Conservation (phyloP, 805 yeast species). For the Candida anglica region DNA sequence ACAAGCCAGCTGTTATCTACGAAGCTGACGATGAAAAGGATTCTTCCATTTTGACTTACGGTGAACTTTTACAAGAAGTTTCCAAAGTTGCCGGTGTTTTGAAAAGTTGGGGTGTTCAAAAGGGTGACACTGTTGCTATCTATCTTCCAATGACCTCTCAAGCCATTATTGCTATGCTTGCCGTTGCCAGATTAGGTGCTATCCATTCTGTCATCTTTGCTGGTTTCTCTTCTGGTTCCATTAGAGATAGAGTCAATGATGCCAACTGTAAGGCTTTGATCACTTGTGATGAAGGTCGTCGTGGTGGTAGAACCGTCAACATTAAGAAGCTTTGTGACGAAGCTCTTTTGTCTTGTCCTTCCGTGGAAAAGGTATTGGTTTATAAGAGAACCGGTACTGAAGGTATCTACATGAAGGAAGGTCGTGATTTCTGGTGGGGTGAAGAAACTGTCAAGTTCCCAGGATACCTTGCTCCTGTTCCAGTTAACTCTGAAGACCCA, state of each 20-base stretch:
- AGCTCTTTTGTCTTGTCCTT: constrained; percentile 63
- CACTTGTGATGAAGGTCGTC: constrained; percentile 77
- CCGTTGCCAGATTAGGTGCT: constrained; percentile 79
- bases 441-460: constrained; percentile 63
- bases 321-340: constrained; percentile 83
- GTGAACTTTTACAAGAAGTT: constrained; percentile 67
- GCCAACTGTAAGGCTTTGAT: constrained; percentile 70
- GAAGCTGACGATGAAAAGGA: constrained; percentile 78
- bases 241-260: constrained; percentile 67
- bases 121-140: constrained; percentile 84
- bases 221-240: constrained; percentile 72
- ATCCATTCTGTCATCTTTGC: constrained; percentile 84
- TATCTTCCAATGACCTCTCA: constrained; percentile 86
- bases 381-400: constrained; percentile 68
- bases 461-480: constrained; percentile 68
- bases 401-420: constrained; percentile 44
- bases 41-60: constrained; percentile 60
- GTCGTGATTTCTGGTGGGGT: constrained; percentile 77
- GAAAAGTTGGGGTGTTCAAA: constrained; percentile 60
- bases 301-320: constrained; percentile 80
- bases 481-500: constrained; percentile 78
- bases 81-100: constrained; percentile 69
- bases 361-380: constrained; percentile 66
- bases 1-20: constrained; percentile 70
- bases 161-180: constrained; percentile 70